A percentile compares a stretch with the other conserved stretches of the same genome.
Conservation (phyloP, 768 basidiomycete genomes). For the Kwoniella sp. region DNA sequence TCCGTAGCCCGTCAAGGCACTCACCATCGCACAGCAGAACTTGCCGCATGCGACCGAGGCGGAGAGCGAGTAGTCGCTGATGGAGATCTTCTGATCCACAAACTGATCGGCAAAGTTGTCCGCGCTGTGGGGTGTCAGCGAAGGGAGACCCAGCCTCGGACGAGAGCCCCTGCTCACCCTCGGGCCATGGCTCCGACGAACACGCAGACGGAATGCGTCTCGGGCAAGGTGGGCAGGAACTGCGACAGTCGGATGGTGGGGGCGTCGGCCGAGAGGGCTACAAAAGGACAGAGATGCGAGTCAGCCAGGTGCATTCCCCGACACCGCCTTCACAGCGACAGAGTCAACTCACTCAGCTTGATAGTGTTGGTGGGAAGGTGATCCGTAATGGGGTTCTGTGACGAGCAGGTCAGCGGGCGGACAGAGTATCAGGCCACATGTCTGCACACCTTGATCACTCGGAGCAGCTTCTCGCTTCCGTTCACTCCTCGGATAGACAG, state of each 20-base stretch:
- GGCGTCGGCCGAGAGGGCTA: slow-evolving; percentile 89
- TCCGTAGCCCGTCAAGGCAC: not conserved
- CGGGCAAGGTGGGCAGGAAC: slow-evolving; percentile 78
- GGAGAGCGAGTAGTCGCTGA: slow-evolving; percentile 88
- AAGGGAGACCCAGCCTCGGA: not conserved
- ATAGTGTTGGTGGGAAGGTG: slow-evolving; percentile 91
- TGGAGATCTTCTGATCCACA: slow-evolving; percentile 93
- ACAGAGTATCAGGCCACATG: not conserved
- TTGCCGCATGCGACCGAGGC: slow-evolving; percentile 92
- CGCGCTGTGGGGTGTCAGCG: slow-evolving; percentile 50
- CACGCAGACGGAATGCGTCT: slow-evolving; percentile 83
- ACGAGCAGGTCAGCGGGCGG: not conserved
- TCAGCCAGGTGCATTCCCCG: not conserved
- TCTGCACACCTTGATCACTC: slow-evolving; percentile 79
- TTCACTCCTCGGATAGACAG: slow-evolving; percentile 93
- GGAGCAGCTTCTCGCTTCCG: slow-evolving; percentile 91
- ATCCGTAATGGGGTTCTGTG: slow-evolving; percentile 85
- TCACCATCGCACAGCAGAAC: slow-evolving; percentile 57
- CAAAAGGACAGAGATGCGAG: not conserved
- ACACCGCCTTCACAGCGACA: not conserved
- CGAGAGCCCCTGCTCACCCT: slow-evolving; percentile 53
- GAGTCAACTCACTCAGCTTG: slow-evolving; percentile 73
- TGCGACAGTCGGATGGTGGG: slow-evolving; percentile 71
- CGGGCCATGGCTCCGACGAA: slow-evolving; percentile 99
- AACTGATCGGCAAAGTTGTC: slow-evolving; percentile 95